Evolutionary conservation across 2,329 filamentous ascomycete species (phyloP).

Genomic region (Cadophora malorum): DNA sequence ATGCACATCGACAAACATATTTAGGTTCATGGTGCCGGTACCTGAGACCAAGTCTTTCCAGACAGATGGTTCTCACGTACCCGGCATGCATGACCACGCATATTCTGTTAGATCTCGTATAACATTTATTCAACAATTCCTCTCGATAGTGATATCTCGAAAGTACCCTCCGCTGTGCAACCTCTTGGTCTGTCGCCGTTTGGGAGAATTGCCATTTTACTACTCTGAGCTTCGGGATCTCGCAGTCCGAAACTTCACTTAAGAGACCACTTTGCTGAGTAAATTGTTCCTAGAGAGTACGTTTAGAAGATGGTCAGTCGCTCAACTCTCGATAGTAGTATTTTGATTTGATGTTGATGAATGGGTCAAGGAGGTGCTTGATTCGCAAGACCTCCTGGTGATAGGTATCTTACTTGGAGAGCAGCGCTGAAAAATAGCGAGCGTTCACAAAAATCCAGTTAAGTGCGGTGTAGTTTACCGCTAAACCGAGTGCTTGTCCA

Average conservation of each 20-base stretch:
- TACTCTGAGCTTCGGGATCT: too few species aligned
- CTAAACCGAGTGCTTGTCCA: neutral
- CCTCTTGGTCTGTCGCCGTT: too few species aligned
- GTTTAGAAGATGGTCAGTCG: too few species aligned
- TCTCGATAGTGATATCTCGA: neutral
- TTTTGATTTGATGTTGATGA: too few species aligned
- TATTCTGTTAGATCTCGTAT: neutral
- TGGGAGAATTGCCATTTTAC: too few species aligned
- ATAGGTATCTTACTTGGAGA: too few species aligned
- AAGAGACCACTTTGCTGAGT: too few species aligned
- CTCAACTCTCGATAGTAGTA: too few species aligned
- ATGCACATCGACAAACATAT: slow-evolving; percentile 2
- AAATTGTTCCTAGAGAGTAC: too few species aligned
- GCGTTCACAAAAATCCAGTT: neutral
- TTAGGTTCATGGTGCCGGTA: slow-evolving; percentile 10
- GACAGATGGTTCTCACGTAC: neutral
- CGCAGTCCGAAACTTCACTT: too few species aligned
- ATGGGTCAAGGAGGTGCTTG: too few species aligned
- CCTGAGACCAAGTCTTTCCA: neutral
- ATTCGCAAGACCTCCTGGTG: too few species aligned
- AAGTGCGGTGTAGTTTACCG: slow-evolving; percentile 2
- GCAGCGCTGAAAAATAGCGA: neutral
- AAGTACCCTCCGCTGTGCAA: neutral
- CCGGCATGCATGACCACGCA: neutral
- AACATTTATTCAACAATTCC: neutral